phyloP scores from a whole-genome alignment of 2,329 filamentous ascomycete species.

The Leptographium wingfieldii region DNA sequence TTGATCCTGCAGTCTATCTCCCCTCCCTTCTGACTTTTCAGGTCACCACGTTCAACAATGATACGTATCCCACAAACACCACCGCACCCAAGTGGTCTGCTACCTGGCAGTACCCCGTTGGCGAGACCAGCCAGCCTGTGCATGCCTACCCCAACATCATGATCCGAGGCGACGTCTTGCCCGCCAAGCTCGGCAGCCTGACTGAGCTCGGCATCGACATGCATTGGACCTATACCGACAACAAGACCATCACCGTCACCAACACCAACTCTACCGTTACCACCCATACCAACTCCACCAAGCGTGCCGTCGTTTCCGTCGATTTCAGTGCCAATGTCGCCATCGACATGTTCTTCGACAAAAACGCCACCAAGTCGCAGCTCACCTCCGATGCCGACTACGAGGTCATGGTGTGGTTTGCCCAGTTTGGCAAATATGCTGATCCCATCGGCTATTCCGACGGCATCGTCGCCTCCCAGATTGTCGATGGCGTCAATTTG shows the following conservation, averaged over 20 bases:
- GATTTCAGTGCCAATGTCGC: slow-evolving; percentile 40
- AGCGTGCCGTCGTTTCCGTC: slow-evolving; percentile 7
- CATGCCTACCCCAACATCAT: slow-evolving; percentile 43
- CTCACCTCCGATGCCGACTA: slow-evolving; percentile 1
- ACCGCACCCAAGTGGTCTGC: slow-evolving; percentile 36
- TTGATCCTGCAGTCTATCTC: not conserved
- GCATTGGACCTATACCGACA: slow-evolving; percentile 29
- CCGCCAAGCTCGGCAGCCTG: slow-evolving; percentile 26
- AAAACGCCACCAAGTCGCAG: slow-evolving; percentile 17
- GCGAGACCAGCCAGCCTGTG: slow-evolving; percentile 28
- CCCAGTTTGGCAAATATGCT: not conserved
- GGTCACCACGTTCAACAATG: slow-evolving; percentile 36
- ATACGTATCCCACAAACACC: slow-evolving; percentile 31
- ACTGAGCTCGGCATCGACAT: slow-evolving; percentile 29
- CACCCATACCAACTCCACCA: not conserved
- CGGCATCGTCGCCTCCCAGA: slow-evolving; percentile 21
- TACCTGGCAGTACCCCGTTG: slow-evolving; percentile 37
- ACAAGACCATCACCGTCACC: not conserved
- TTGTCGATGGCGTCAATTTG: slow-evolving; percentile 28
- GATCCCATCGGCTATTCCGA: slow-evolving; percentile 24
- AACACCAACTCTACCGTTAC: not conserved
- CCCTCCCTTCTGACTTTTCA: slow-evolving; percentile 12
- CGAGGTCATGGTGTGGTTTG: slow-evolving; percentile 8
- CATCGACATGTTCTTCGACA: slow-evolving; percentile 45
- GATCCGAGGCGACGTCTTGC: slow-evolving; percentile 29